Evolutionary conservation across 1,139 yeast genomes (phyloP), one percentile per base, ranked within the genome.

Genomic region (Ashbya aceris): DNA sequence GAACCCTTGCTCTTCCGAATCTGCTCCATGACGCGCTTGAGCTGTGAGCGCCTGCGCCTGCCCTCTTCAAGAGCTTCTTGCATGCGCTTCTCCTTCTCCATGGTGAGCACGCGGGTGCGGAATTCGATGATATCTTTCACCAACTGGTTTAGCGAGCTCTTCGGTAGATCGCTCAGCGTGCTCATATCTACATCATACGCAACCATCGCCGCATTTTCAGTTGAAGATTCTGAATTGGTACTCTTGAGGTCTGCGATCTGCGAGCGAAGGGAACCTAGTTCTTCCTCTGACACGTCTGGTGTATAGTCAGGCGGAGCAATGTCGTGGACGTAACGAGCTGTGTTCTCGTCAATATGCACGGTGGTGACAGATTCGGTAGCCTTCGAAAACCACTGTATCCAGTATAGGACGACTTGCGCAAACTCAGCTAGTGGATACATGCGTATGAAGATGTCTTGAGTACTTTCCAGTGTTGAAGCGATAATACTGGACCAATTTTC

Each of bases 131-230:
- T 75, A 48, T 78, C 82, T 45, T 71, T 70, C 35, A 72, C 73
- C 30, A 81, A 73, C 30, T 67, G 69, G n/a, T 77, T 80, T 38
- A 76, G 63, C 64, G 76, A 67, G 34, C 74, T 73, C 30, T 66
- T 64, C 2, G 89, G 87, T 6, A 82, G 73, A 52, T 79, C 89
- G 11, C 73, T 66, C 45, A 82, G 59, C 49, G 81, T 86, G 45
- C 67, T 66, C 14, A 72, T 66, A 55, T 82, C 85, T 17, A 82
- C 76, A 42, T 71, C 68, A 53, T 82, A 81, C 12, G 65, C 65
- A 2, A 38, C 38, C 23, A 44, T 42, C 13, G 48, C 34, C 7
- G 37, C 27, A 26, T 41, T 45, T n/a, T 38, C 45, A 12, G 42
- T 46, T 6, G 28, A 34, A 7, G 30, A 27, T 28, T 32, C 39